phyloP scores from a whole-genome alignment of 805 yeast species.

The Ogataea pilisensis region DNA sequence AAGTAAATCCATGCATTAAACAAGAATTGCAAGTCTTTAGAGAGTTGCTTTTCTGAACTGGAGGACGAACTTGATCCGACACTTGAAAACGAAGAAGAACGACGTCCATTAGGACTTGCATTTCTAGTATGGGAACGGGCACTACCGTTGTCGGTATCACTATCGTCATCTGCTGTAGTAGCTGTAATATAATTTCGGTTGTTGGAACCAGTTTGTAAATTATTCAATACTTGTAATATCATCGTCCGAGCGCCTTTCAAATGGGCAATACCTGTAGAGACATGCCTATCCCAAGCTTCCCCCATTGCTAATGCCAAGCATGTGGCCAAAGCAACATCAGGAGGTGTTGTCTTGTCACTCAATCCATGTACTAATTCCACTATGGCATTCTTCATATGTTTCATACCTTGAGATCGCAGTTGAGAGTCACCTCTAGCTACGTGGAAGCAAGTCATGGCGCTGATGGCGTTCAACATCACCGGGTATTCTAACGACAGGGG shows the following conservation, averaged over 20 bases:
- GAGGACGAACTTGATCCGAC: conserved; percentile 5
- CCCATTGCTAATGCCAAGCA: conserved; percentile 60
- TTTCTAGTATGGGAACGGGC: conserved; percentile 1
- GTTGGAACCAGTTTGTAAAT: conserved; percentile 13
- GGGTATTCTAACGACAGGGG: conserved; percentile 55
- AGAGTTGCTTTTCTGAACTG: conserved; percentile 22
- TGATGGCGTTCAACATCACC: conserved; percentile 57
- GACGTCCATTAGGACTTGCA: conserved; percentile 1
- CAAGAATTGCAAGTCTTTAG: conserved; percentile 45
- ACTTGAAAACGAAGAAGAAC: conserved; percentile 8
- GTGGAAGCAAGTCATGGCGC: conserved; percentile 66
- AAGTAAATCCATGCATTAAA: conserved; percentile 66
- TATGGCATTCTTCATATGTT: conserved; percentile 58
- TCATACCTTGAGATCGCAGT: conserved; percentile 46
- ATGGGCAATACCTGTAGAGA: conserved; percentile 65
- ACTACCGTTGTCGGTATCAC: background rate
- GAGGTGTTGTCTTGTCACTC: conserved; percentile 42
- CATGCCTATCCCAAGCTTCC: conserved; percentile 67
- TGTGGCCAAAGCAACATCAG: conserved; percentile 63
- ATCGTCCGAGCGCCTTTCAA: conserved; percentile 62
- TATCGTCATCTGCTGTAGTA: conserved; percentile 1
- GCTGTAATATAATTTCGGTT: conserved; percentile 9
- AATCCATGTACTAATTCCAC: conserved; percentile 57
- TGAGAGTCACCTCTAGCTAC: conserved; percentile 42
- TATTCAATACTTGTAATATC: conserved; percentile 44